Evolutionary conservation across 441 rosid species (phyloP), one percentile per base, ranked within the genome.

Genomic region (Gossypium gossypioides): DNA sequence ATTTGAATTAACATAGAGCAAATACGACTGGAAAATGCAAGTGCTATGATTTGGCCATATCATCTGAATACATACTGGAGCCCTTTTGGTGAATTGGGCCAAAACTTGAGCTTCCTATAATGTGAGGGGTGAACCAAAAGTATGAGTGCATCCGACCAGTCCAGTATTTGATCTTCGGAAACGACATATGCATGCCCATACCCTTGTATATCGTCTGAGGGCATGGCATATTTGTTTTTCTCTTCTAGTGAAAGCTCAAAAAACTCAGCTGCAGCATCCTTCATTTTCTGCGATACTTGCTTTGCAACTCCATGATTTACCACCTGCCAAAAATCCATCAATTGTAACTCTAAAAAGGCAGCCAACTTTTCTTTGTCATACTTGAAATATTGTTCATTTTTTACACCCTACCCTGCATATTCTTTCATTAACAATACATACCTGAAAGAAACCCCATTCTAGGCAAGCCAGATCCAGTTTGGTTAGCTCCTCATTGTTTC

Each of bases 371-470:
- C 42, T 34, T 34, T 34, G 42, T 6, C 42, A 6, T 34, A 34
- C 42, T 34, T 34, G 42, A 34, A 34, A 34, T 34, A 34, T 34
- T 34, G 42, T 34, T 34, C 42, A 34, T 6, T 34, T 7, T 34
- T 34, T 34, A 34, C 42, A 34, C 42, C 42, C 2, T 34, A 34
- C 48, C 29, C 18, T 24, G 0, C 44, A 8, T 12, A 10, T 65
- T 42, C 16, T 58, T 18, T 50, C 15, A n/a, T 4, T 0, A 12
- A 65, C 7, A 1, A 10, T 27, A 6, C 8, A 24, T 12, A 80
- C 82, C 80, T 76, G 84, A 48, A 83, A 80, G 72, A 83, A 77
- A 18, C 78, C 85, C 81, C 81, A 70, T 2, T 68, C 73, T 72
- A 68, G 74, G 76, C 75, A 59, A 48, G 83, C 78, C 27, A 27